Conservation (phyloP, 2,329 filamentous ascomycete species). For the Endothia cerciana region DNA sequence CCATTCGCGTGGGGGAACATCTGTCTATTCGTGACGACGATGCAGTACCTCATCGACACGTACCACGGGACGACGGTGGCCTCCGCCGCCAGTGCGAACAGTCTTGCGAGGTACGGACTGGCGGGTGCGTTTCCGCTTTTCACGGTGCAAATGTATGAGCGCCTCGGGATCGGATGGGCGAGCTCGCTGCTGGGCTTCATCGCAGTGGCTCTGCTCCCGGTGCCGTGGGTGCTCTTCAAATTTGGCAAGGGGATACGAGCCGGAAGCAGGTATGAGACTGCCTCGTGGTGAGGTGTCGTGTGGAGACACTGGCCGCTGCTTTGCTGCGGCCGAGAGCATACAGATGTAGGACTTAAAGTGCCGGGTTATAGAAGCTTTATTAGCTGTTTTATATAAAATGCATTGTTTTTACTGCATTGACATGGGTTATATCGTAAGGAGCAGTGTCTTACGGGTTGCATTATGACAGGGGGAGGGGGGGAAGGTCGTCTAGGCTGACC, state of each 20-base stretch:
- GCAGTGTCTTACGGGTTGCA: too few species aligned
- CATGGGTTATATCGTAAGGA: too few species aligned
- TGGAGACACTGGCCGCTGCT: background rate
- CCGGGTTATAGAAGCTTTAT: too few species aligned
- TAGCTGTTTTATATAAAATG: background rate
- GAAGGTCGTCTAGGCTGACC: too few species aligned
- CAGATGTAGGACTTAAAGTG: background rate
- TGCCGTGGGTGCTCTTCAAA: constrained; percentile 58
- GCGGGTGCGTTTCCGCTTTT: constrained; percentile 65
- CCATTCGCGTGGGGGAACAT: constrained; percentile 65
- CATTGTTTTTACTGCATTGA: background rate
- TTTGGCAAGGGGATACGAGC: constrained; percentile 49
- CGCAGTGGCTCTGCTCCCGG: constrained; percentile 50
- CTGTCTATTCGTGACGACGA: constrained; percentile 58
- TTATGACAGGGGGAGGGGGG: too few species aligned
- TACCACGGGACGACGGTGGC: constrained; percentile 60
- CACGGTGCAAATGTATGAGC: constrained; percentile 57
- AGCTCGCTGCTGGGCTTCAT: constrained; percentile 53
- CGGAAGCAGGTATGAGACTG: constrained; percentile 45
- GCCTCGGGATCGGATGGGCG: constrained; percentile 51
- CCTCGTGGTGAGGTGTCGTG: constrained; percentile 12
- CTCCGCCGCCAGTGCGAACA: constrained; percentile 63
- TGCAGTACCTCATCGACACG: constrained; percentile 58
- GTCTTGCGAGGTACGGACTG: constrained; percentile 58
- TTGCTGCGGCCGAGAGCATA: background rate